These are phyloP conservation scores for Solanum lignicaule DNA, from an alignment of 257 asterid species.

Conservation along the genomic window DNA sequence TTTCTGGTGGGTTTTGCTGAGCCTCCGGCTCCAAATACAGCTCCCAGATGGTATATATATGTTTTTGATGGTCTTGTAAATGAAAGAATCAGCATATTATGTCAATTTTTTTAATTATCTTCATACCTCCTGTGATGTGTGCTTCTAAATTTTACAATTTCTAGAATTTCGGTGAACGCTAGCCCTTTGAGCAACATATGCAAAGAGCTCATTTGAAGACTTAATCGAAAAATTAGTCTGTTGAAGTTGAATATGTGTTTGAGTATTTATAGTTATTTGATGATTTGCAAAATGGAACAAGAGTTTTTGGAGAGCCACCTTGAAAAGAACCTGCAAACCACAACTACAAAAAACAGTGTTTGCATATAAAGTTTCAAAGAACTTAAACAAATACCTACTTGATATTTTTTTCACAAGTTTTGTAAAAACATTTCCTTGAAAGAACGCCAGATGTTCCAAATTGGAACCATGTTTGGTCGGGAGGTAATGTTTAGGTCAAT, in stretches of 20 bases:
- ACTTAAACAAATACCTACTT: neutral
- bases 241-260: neutral
- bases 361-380: neutral
- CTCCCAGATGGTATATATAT: conserved; percentile 63
- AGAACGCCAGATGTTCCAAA: neutral
- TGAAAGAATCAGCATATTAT: neutral
- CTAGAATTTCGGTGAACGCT: neutral
- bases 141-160: neutral
- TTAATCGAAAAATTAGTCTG: neutral
- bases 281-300: neutral
- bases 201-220: neutral
- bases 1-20: conserved; percentile 91
- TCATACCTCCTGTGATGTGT: neutral
- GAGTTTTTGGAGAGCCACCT: neutral
- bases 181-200: neutral
- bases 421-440: neutral
- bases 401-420: neutral
- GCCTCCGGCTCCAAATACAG: conserved; percentile 56
- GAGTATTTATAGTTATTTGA: neutral
- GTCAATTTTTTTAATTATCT: neutral
- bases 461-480: neutral
- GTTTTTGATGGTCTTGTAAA: neutral
- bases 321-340: neutral
- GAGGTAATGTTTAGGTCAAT: neutral
- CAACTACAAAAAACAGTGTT: neutral